These are phyloP conservation scores for Sphaerobolus stellatus DNA, from an alignment of 1,284 basidiomycete species.

Conservation along the genomic window DNA sequence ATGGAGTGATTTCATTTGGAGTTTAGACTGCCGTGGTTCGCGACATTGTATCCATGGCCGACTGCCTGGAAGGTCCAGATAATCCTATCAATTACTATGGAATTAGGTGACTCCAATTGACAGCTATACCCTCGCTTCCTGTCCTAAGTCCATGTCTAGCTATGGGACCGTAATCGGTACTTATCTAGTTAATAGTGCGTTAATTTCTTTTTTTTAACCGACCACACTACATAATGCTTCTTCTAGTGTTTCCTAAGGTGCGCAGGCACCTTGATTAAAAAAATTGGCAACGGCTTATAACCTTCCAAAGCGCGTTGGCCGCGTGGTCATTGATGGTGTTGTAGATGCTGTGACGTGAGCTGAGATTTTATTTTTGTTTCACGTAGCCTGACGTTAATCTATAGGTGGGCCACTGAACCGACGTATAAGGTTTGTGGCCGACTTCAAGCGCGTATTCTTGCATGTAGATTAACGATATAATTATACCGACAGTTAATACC, in stretches of 20 bases:
- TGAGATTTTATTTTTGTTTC: neutral
- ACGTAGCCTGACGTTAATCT: too few relatives aligned
- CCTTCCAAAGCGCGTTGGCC: slow-evolving; percentile 1
- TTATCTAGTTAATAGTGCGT: slow-evolving; percentile 15
- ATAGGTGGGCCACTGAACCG: slow-evolving; percentile 6
- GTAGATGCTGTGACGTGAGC: slow-evolving; percentile 4
- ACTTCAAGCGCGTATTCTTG: too few relatives aligned
- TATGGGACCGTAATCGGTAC: slow-evolving; percentile 19
- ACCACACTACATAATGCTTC: neutral
- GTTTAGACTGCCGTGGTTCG: slow-evolving; percentile 10
- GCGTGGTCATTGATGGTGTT: slow-evolving; percentile 5
- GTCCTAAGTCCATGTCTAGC: slow-evolving; percentile 1
- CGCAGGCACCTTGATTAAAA: too few relatives aligned
- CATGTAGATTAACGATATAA: too few relatives aligned
- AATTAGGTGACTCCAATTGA: slow-evolving; percentile 11
- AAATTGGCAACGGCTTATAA: neutral
- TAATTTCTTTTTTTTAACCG: neutral
- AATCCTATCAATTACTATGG: slow-evolving; percentile 17
- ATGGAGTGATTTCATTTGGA: neutral
- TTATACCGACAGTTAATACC: too few relatives aligned
- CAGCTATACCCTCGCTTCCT: neutral
- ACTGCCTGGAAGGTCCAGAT: slow-evolving; percentile 14
- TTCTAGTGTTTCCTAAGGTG: slow-evolving; percentile 8
- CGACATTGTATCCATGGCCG: slow-evolving; percentile 17
- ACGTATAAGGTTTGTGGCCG: too few relatives aligned